Percentiles rank a stretch among this genome's conserved stretches.
These are phyloP conservation scores for Phylloporus sp. DNA, from an alignment of 768 basidiomycete species.

Conservation along the genomic window DNA sequence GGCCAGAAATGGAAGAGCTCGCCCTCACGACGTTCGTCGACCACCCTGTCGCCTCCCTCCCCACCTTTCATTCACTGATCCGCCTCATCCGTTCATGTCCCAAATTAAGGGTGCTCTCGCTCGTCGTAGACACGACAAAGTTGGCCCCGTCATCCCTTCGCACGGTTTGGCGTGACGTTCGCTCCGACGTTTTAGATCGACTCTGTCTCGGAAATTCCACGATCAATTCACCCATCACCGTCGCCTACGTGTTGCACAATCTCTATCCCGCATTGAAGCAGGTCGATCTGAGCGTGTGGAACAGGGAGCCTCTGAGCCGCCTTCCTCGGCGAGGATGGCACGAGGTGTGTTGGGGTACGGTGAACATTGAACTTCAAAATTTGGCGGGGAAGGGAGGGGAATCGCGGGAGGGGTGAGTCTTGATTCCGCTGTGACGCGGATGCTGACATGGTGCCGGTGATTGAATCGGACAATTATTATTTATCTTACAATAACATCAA, in stretches of 20 bases:
- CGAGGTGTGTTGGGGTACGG: constrained; percentile 15
- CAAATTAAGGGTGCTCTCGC: constrained; percentile 12
- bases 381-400: neutral
- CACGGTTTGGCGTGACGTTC: neutral
- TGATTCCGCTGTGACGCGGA: neutral
- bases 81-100: constrained; percentile 12
- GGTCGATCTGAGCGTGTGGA: constrained; percentile 19
- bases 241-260: constrained; percentile 7
- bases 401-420: neutral
- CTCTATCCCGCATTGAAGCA: constrained; percentile 20
- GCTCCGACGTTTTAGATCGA: neutral
- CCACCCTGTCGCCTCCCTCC: constrained; percentile 12
- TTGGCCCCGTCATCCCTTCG: neutral
- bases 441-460: neutral
- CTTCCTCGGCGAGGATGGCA: constrained; percentile 10
- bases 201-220: constrained; percentile 24
- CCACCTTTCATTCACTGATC: constrained; percentile 18
- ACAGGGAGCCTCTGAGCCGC: constrained; percentile 9
- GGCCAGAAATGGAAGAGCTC: constrained; percentile 22
- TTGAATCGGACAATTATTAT: no score
- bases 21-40: constrained; percentile 15
- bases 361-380: constrained; percentile 13
- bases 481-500: no score
- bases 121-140: constrained; percentile 22
- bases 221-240: constrained; percentile 1